These are phyloP conservation scores for Xylaria digitata DNA, from an alignment of 2,329 filamentous ascomycete species.

Conservation along the genomic window DNA sequence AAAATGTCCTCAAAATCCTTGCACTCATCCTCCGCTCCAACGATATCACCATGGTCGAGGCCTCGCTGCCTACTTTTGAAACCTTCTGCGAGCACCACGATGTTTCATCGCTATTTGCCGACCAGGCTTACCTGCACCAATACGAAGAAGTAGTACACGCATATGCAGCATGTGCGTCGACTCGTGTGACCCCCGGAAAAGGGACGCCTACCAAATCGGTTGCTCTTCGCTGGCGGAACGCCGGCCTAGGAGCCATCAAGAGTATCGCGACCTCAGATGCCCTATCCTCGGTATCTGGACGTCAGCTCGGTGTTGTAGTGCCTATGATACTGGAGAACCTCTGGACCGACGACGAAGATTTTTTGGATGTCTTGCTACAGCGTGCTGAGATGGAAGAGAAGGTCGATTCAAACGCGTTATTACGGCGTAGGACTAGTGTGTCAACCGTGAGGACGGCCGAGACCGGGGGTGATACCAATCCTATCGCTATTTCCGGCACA, in stretches of 20 bases:
- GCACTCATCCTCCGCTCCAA: slow-evolving; percentile 83
- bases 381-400: slow-evolving; percentile 76
- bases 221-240: slow-evolving; percentile 80
- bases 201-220: slow-evolving; percentile 74
- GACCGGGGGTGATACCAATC: slow-evolving; percentile 71
- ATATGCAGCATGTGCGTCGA: slow-evolving; percentile 84
- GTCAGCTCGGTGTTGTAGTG: slow-evolving; percentile 81
- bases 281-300: slow-evolving; percentile 77
- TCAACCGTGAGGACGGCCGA: slow-evolving; percentile 81
- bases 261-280: slow-evolving; percentile 84
- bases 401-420: slow-evolving; percentile 70
- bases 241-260: slow-evolving; percentile 81
- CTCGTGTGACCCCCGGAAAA: slow-evolving; percentile 64
- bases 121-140: slow-evolving; percentile 82
- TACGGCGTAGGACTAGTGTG: slow-evolving; percentile 79
- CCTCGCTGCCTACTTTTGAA: slow-evolving; percentile 86
- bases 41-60: slow-evolving; percentile 93
- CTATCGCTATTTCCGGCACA: slow-evolving; percentile 79
- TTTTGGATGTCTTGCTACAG: slow-evolving; percentile 75
- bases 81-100: slow-evolving; percentile 92
- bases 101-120: slow-evolving; percentile 83
- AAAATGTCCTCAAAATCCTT: slow-evolving; percentile 85
- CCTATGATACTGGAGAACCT: slow-evolving; percentile 89
- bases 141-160: slow-evolving; percentile 84
- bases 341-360: slow-evolving; percentile 77